Percentiles rank a stretch among this genome's conserved stretches.
Evolutionary conservation across 352 stramenopile genomes (phyloP).

Genomic region (Phytophthora multivora): DNA sequence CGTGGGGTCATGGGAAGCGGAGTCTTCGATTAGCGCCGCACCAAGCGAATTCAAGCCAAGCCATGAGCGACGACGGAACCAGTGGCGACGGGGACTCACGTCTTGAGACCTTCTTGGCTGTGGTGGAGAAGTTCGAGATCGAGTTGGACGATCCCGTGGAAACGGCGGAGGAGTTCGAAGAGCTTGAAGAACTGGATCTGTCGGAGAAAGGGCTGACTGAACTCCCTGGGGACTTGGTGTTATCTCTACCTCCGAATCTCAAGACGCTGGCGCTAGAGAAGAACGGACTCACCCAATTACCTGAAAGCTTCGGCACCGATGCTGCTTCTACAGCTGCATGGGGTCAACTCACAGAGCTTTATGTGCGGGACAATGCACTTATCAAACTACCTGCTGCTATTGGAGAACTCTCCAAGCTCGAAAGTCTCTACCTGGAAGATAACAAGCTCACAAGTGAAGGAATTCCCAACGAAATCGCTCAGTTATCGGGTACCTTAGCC

Average conservation of each 20-base stretch:
- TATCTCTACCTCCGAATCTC: slow-evolving; percentile 58
- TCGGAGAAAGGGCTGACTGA: slow-evolving; percentile 75
- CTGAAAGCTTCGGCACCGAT: slow-evolving; percentile 48
- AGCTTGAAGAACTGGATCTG: slow-evolving; percentile 82
- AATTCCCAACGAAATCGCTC: slow-evolving; percentile 57
- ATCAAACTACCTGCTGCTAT: slow-evolving; percentile 54
- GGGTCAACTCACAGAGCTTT: slow-evolving; percentile 77
- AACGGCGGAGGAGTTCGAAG: slow-evolving; percentile 63
- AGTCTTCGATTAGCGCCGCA: slow-evolving; percentile 31
- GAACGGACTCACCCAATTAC: slow-evolving; percentile 61
- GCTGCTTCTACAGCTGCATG: slow-evolving; percentile 28
- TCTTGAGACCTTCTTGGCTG: slow-evolving; percentile 55
- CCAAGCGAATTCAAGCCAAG: neutral
- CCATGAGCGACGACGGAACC: slow-evolving; percentile 58
- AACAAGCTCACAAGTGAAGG: slow-evolving; percentile 72
- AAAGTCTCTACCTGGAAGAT: slow-evolving; percentile 88
- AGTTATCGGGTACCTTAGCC: slow-evolving; percentile 48
- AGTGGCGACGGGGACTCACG: slow-evolving; percentile 33
- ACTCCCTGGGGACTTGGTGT: slow-evolving; percentile 59
- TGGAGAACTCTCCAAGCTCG: slow-evolving; percentile 59
- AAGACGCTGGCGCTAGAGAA: slow-evolving; percentile 85
- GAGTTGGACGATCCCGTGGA: slow-evolving; percentile 74
- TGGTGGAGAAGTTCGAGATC: slow-evolving; percentile 73
- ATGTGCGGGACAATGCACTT: slow-evolving; percentile 82
- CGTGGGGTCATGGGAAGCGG: neutral